Base-by-base conservation (phyloP, 1,284 basidiomycete genomes). In the Irpex sp. region DNA sequence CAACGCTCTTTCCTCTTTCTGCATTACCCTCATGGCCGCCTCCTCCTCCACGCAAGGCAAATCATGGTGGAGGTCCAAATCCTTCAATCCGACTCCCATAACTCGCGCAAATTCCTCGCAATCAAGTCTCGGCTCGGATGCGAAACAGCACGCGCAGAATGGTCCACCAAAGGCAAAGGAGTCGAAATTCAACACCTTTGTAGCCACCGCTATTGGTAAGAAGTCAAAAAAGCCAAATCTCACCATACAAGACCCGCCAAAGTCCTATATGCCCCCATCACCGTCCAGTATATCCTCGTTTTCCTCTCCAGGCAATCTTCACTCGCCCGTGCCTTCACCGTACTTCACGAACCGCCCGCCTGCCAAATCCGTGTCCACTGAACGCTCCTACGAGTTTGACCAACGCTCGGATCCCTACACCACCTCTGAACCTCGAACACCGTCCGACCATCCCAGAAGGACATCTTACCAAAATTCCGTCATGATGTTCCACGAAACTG, bases 141-240 rank as follows among this genome's bases (percentile, higher is more conserved):
- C 67, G 54, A 60, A 63, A 5, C 43, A 59, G 9, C 62, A 67
- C 13, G 49, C 62, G 17, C 57, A 60, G 19, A 57, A 50, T 21
- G 49, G 61, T 6, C 68, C 68, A 53, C 57, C 67, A 58, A 70
- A 65, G 53, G 56, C 61, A 37, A 72, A 69, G 61, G 71, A 72
- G 56, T 77, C 80, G 68, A 84, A 78, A 64, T 78, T 86, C 68
- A 84, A 81, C 65, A 79, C 83, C 2, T 72, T 90, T 26, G 66
- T 68, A 49, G 82, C 83, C 13, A 78, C 81, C 55, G 85, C 83
- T 49, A 83, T 89, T 58, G 85, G 87, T 59, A 78, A 88, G 69
- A 88, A 83, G 72, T 76, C 83, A 15, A 89, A 84, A 76, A 89
- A 86, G 68, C 78, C 83, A 0, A 70, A 81, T 2, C 74, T 86